A percentile compares a stretch with the other conserved stretches of the same genome.
These are phyloP conservation scores for Fusarium sp. DNA, from an alignment of 2,329 filamentous ascomycete species.

Conservation along the genomic window DNA sequence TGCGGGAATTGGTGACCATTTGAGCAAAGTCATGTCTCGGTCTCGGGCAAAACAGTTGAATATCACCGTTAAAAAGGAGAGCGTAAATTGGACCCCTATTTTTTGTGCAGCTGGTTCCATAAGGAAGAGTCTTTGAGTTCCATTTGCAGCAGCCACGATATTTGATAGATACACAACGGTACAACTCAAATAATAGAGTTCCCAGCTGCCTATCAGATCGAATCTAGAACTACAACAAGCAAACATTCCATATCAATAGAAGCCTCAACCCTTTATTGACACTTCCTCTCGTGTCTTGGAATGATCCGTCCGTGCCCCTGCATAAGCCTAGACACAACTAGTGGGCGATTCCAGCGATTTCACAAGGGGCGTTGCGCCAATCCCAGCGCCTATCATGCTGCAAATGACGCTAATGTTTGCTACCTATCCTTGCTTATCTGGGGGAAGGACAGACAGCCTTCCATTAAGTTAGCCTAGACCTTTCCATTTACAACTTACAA, in stretches of 20 bases:
- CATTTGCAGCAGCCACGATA: background rate
- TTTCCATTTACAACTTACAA: slow-evolving; percentile 27
- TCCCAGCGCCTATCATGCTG: slow-evolving; percentile 43
- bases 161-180: background rate
- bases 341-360: slow-evolving; percentile 38
- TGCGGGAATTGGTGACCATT: background rate
- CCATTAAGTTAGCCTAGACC: slow-evolving; percentile 6
- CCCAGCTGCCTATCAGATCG: background rate
- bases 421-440: slow-evolving; percentile 44
- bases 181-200: background rate
- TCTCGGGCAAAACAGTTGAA: background rate
- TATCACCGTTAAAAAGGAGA: slow-evolving; percentile 33
- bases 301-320: slow-evolving; percentile 40
- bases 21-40: background rate
- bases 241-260: slow-evolving; percentile 1
- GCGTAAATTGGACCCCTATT: slow-evolving; percentile 45
- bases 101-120: slow-evolving; percentile 1
- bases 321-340: slow-evolving; percentile 32
- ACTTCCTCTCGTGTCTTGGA: slow-evolving; percentile 13
- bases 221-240: background rate
- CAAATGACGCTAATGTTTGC: slow-evolving; percentile 31
- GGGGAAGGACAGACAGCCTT: slow-evolving; percentile 41
- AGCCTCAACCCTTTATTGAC: slow-evolving; percentile 13
- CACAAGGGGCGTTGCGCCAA: slow-evolving; percentile 42
- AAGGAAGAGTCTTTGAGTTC: background rate